Evolutionary conservation across 257 asterid species (phyloP).

Genomic region (Fraxinus americana): DNA sequence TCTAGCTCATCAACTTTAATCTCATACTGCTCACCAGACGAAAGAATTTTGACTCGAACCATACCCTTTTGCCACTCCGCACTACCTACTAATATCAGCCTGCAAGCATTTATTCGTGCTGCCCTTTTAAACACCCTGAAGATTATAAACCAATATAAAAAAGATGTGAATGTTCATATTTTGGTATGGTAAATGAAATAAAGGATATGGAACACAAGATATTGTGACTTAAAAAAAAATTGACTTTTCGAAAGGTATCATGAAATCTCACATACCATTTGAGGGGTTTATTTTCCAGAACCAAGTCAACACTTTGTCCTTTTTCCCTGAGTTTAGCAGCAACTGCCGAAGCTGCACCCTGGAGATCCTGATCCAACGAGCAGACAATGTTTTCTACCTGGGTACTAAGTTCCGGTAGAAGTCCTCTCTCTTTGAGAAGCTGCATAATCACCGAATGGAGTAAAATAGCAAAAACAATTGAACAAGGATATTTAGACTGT

Average conservation of each 20-base stretch:
- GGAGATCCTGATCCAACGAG: slow-evolving; percentile 79
- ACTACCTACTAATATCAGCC: slow-evolving; percentile 79
- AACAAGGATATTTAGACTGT: not conserved
- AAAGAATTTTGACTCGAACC: slow-evolving; percentile 74
- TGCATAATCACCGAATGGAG: slow-evolving; percentile 29
- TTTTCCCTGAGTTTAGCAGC: slow-evolving; percentile 81
- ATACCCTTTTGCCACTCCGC: slow-evolving; percentile 90
- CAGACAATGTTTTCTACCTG: slow-evolving; percentile 80
- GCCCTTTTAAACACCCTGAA: slow-evolving; percentile 89
- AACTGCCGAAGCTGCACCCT: slow-evolving; percentile 71
- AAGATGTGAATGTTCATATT: not conserved
- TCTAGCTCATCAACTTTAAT: slow-evolving; percentile 67
- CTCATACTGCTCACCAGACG: slow-evolving; percentile 81
- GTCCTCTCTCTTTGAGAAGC: slow-evolving; percentile 91
- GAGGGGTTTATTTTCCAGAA: slow-evolving; percentile 87
- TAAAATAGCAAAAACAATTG: not conserved
- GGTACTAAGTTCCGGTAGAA: slow-evolving; percentile 70
- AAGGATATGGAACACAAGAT: not conserved
- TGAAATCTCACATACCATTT: slow-evolving; percentile 58
- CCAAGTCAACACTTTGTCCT: slow-evolving; percentile 86
- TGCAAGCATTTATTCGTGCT: slow-evolving; percentile 70
- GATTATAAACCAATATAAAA: not conserved
- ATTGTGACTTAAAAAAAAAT: too few species aligned
- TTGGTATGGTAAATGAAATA: not conserved
- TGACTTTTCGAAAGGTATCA: not conserved